Evolutionary conservation across 148 eudicot genomes (phyloP), one percentile per base, ranked within the genome.

Genomic region (Fagopyrum tataricum): DNA sequence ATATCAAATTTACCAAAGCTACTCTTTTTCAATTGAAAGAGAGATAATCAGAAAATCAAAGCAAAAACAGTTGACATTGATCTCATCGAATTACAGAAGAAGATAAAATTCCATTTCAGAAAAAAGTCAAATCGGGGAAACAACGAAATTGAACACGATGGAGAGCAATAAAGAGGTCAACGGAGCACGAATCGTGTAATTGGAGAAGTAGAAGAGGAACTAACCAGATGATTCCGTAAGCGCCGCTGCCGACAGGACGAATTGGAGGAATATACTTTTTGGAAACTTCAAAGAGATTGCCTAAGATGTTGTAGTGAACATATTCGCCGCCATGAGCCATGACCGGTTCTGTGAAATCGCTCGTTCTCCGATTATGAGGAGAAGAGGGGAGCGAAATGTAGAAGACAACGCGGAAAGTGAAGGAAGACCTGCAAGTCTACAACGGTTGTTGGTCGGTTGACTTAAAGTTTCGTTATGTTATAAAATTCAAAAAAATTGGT

Each of bases 211-310:
- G 61, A 18, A 55, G 61, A 20, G 11, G 61, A 15, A 64, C 44
- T 15, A 18, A 64, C 69, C 69, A 64, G 69, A 64, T 43, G 69
- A 64, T 64, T 0, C 69, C 69, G n/a, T 64, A 31, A 7, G 69
- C 69, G 69, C 69, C 69, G 44, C 15, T 7, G 44, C 69, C 69
- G 42, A 64, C 15, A 18, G 69, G 69, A 15, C 69, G 69, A 37
- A 64, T 37, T 2, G 69, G 69, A 37, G 69, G 69, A 64, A 64
- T 9, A 43, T 64, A 64, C 10, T 64, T 64, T 37, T 43, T 1
- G n/a, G 69, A 64, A 10, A 64, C 41, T 37, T 64, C 18, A 43
- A 64, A 64, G 44, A 64, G 18, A 64, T 64, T 64, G 69, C 69
- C 69, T 9, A 64, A 15, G 21, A 64, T 37, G 20, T 64, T 64